Evolutionary conservation across 805 yeast genomes (phyloP), one percentile per base, ranked within the genome.

Genomic region (Saccharomyces jurei): DNA sequence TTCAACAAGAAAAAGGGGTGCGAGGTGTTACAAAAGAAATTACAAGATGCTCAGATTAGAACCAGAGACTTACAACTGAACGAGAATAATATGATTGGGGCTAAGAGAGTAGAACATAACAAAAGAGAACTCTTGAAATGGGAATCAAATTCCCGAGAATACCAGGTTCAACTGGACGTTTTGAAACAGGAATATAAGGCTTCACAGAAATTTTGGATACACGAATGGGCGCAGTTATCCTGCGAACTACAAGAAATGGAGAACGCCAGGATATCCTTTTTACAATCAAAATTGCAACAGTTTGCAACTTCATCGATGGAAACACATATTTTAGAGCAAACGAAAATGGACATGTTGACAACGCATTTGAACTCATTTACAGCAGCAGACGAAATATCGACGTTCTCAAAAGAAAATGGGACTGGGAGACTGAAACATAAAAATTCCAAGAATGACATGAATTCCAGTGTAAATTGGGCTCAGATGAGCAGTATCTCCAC

Each of bases 351-450:
- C 30, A 31, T 55, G 22, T 54, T 68, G 9, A 62, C 56, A 10
- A 63, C 61, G 50, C 59, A 59, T 31, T 55, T 68, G 25, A 59
- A 56, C 3, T 56, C 58, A 11, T 68, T 63, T 52, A 67, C 70
- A 0, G 61, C 71, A 10, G 57, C 58, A 32, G 68, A 66, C 51
- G 71, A 68, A 52, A 67, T 69, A 10, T 27, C 65, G 1, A 59
- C 59, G n/a, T 68, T 69, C 50, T 65, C 73, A 10, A 65, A 63
- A 49, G 58, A 63, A 48, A 61, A 56, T 53, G 71, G 73, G n/a
- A 69, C 71, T 0, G 72, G 72, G 1, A 61, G 72, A 51, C 48
- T 69, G n/a, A 68, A 59, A 36, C 62, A 56, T 57, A 63, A 55
- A 59, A 52, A 36, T 54, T 50, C 26, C 28, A 41, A 17, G 6